Percentiles rank a stretch among this genome's conserved stretches.
These are phyloP conservation scores for Cutaneotrichosporon daszewskae DNA, from an alignment of 1,284 basidiomycete species.

Conservation along the genomic window DNA sequence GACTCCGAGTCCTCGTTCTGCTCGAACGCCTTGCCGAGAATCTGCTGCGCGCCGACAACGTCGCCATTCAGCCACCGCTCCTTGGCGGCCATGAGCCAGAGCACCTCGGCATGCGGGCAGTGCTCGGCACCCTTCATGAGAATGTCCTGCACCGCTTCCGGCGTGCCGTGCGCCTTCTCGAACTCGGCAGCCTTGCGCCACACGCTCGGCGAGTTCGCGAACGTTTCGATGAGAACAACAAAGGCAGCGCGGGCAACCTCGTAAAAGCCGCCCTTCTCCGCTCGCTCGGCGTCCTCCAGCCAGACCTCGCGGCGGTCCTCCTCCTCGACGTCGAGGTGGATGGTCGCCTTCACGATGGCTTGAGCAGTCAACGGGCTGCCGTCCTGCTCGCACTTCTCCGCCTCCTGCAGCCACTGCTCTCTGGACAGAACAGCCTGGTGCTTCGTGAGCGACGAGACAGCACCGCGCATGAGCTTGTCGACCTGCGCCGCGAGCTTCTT, in stretches of 20 bases:
- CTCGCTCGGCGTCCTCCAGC: slow-evolving; percentile 83
- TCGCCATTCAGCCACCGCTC: slow-evolving; percentile 88
- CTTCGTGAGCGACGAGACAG: slow-evolving; percentile 68
- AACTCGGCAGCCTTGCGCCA: slow-evolving; percentile 89
- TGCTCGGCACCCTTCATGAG: slow-evolving; percentile 75
- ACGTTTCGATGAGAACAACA: slow-evolving; percentile 85
- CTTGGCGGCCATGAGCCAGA: slow-evolving; percentile 97
- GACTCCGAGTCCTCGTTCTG: slow-evolving; percentile 94
- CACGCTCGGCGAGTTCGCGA: slow-evolving; percentile 71
- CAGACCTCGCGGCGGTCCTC: slow-evolving; percentile 85
- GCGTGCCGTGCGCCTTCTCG: slow-evolving; percentile 81
- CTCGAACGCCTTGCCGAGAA: slow-evolving; percentile 84
- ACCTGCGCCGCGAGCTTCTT: slow-evolving; percentile 57
- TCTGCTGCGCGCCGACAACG: slow-evolving; percentile 75
- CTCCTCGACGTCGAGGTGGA: slow-evolving; percentile 91
- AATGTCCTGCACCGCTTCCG: slow-evolving; percentile 75
- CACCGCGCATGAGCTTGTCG: slow-evolving; percentile 80
- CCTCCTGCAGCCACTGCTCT: slow-evolving; percentile 95
- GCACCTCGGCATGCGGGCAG: slow-evolving; percentile 87
- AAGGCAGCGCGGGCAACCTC: slow-evolving; percentile 81
- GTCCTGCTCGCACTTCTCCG: slow-evolving; percentile 83
- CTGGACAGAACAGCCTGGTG: slow-evolving; percentile 83
- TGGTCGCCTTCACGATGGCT: slow-evolving; percentile 90
- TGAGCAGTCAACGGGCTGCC: slow-evolving; percentile 81
- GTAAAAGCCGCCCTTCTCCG: slow-evolving; percentile 67